phyloP scores from a whole-genome alignment of 208 protist genomes.

The Leptomonas pyrrhocoris region DNA sequence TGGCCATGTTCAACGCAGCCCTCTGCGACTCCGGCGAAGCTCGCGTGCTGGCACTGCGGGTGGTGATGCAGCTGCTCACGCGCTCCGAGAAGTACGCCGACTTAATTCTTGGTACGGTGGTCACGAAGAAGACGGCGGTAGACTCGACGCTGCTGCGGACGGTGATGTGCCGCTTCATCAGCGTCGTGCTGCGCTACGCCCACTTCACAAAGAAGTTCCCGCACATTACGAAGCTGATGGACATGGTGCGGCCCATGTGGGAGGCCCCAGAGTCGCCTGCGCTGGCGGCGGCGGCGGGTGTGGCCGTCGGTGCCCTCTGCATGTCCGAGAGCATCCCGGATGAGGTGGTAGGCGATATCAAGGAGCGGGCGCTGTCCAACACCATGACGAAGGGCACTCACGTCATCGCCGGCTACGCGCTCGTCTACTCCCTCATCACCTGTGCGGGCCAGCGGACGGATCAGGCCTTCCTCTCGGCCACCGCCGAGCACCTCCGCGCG shows the following conservation, averaged over 20 bases:
- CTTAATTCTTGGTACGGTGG: slow-evolving; percentile 86
- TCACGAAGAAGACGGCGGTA: slow-evolving; percentile 80
- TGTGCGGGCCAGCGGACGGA: slow-evolving; percentile 60
- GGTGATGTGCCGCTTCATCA: slow-evolving; percentile 92
- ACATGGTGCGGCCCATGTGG: slow-evolving; percentile 76
- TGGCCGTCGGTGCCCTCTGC: slow-evolving; percentile 83
- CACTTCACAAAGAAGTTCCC: slow-evolving; percentile 75
- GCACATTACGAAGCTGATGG: slow-evolving; percentile 79
- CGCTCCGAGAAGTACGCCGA: slow-evolving; percentile 87
- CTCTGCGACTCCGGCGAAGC: slow-evolving; percentile 87
- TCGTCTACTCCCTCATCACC: slow-evolving; percentile 74
- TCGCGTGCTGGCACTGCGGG: slow-evolving; percentile 72
- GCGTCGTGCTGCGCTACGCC: slow-evolving; percentile 83
- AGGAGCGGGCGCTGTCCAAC: slow-evolving; percentile 71
- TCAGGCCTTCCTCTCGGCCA: slow-evolving; percentile 63
- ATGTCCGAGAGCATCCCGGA: slow-evolving; percentile 81
- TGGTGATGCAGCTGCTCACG: slow-evolving; percentile 78
- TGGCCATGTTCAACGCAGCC: slow-evolving; percentile 89
- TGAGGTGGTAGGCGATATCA: slow-evolving; percentile 62
- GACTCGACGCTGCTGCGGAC: slow-evolving; percentile 80
- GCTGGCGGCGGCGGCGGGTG: slow-evolving; percentile 64
- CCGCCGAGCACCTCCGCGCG: slow-evolving; percentile 54
- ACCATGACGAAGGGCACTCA: slow-evolving; percentile 59
- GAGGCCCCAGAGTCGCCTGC: slow-evolving; percentile 71
- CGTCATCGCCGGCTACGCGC: slow-evolving; percentile 78